Evolutionary conservation across 768 basidiomycete species (phyloP).

Genomic region (Strobilomyces echinocephalus): DNA sequence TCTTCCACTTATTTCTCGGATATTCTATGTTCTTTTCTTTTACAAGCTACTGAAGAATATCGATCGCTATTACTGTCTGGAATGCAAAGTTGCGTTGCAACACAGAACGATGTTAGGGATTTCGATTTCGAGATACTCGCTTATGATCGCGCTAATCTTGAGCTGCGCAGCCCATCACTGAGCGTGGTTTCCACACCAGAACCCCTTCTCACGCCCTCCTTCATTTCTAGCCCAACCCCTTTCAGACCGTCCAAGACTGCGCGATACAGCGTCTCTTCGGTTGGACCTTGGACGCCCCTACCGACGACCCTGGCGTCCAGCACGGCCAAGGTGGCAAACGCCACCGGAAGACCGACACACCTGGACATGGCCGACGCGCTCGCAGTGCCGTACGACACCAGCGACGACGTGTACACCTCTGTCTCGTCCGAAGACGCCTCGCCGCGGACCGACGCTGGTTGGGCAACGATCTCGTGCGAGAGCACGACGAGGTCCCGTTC

Average conservation of each 20-base stretch:
- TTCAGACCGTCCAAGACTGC: conserved; percentile 61
- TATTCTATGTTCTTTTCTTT: background rate
- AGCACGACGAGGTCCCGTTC: conserved; percentile 89
- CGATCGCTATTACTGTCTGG: background rate
- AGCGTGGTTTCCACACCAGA: conserved; percentile 44
- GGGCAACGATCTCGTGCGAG: conserved; percentile 72
- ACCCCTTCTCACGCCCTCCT: conserved; percentile 36
- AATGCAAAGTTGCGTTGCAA: background rate
- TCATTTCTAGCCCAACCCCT: conserved; percentile 39
- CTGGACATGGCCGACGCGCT: conserved; percentile 80
- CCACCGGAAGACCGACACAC: conserved; percentile 85
- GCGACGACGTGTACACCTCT: conserved; percentile 61
- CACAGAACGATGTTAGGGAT: background rate
- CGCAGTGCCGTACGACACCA: conserved; percentile 58
- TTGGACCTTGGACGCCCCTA: conserved; percentile 70
- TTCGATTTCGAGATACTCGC: background rate
- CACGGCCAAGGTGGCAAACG: conserved; percentile 70
- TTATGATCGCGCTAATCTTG: background rate
- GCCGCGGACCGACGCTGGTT: conserved; percentile 6
- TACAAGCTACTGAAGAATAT: background rate
- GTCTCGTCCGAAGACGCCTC: conserved; percentile 21
- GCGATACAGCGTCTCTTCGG: conserved; percentile 52
- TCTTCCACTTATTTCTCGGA: background rate
- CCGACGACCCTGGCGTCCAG: conserved; percentile 52
- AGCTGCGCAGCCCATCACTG: conserved; percentile 15